Evolutionary conservation across 2,329 filamentous ascomycete genomes (phyloP), one percentile per base, ranked within the genome.

Genomic region (Epichloe festucae): DNA sequence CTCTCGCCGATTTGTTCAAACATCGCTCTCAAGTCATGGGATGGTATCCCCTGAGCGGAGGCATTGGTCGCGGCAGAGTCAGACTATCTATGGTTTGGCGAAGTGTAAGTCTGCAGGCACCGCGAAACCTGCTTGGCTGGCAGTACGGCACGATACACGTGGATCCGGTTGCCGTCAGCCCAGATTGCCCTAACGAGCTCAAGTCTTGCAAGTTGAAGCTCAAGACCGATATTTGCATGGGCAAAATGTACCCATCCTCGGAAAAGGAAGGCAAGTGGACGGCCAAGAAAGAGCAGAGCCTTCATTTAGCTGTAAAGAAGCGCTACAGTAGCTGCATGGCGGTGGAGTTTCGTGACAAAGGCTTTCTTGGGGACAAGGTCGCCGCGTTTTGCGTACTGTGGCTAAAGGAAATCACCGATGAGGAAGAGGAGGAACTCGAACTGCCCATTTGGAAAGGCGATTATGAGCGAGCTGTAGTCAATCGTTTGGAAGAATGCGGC

Each of bases 31-130:
- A 88, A 57, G 68, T 85, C 31, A 80, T 82, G 64, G 74, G 77
- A 7, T 78, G 72, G 53, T 89, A 79, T 60, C 85, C 85, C 0
- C 65, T 89, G 3, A 74, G 79, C 5, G 85, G 85, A 3, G 85
- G 85, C 0, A 76, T 88, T n/a, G 85, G 85, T 3, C 85, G 80
- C 57, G 85, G 85, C 1, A 75, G 82, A 42, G 75, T 78, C 40
- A 73, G 85, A 11, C 73, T 89, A 52, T 87, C 83, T 15, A 73
- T 89, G 70, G 80, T 89, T 2, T 89, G 85, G 74, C 76, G 85
- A 44, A 85, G 82, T 52, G 73, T 88, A 3, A 75, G 83, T 53
- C 65, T 86, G 1, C 74, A 84, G 57, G 67, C 81, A 2, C 80
- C 81, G 1, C 69, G 65, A 5, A 72, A 78, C 48, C 64, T 83